Conservation (phyloP, 75 land plant species). For the Pinus albicaulis region DNA sequence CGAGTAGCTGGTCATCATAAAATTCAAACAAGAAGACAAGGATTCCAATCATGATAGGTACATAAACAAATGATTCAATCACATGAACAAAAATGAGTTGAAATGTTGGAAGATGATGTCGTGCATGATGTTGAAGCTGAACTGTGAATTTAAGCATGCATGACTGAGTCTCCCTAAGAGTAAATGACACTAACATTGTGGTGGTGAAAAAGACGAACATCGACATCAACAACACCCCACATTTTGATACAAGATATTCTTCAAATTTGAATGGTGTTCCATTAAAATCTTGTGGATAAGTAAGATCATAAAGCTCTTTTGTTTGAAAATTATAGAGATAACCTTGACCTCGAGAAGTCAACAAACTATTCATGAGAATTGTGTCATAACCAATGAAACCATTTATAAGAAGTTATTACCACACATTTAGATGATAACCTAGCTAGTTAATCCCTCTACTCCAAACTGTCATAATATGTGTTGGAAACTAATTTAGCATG, state of each 20-base stretch:
- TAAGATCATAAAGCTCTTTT: background rate
- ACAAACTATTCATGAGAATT: constrained; percentile 89
- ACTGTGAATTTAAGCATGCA: constrained; percentile 99
- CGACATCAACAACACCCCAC: constrained; percentile 97
- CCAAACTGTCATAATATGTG: too few relatives aligned
- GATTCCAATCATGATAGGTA: constrained; percentile 99
- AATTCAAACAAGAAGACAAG: constrained; percentile 96
- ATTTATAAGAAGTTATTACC: constrained; percentile 86
- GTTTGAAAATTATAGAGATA: too few relatives aligned
- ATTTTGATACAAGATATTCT: constrained; percentile 92
- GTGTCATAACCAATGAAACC: constrained; percentile 95
- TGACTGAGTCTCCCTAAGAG: constrained; percentile 93
- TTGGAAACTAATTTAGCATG: too few relatives aligned
- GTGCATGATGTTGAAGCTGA: constrained; percentile 99
- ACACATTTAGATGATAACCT: too few relatives aligned
- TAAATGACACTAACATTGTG: constrained; percentile 99
- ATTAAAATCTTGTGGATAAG: too few relatives aligned
- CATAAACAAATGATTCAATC: constrained; percentile 94
- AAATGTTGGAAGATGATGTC: constrained; percentile 95
- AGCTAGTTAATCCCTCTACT: too few relatives aligned
- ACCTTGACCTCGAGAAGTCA: constrained; percentile 85
- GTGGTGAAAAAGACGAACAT: constrained; percentile 91
- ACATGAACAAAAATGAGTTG: constrained; percentile 97
- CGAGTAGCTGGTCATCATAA: constrained; percentile 97
- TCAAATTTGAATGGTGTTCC: constrained; percentile 13